Conservation (phyloP, 371 early-diverging fungal genomes). For the Sporodiniella umbellata region DNA sequence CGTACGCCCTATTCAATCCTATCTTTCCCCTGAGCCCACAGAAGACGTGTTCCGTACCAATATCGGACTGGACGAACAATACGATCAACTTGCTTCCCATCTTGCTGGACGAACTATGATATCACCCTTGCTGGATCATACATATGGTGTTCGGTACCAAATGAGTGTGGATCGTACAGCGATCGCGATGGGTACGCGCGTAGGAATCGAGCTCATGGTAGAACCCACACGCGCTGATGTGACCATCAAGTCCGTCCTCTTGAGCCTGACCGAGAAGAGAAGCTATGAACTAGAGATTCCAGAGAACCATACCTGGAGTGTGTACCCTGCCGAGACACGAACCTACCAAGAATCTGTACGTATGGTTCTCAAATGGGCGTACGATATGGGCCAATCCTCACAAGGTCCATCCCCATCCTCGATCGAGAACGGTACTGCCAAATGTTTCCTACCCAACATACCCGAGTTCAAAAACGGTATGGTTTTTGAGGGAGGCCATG, state of each 20-base stretch:
- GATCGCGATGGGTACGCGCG: slow-evolving; percentile 37
- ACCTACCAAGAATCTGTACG: slow-evolving; percentile 10
- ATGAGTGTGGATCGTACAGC: slow-evolving; percentile 37
- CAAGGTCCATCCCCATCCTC: too few relatives aligned
- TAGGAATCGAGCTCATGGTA: slow-evolving; percentile 33
- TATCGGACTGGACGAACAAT: slow-evolving; percentile 36
- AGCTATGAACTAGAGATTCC: slow-evolving; percentile 33
- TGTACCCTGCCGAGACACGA: slow-evolving; percentile 13
- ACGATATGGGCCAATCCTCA: too few relatives aligned
- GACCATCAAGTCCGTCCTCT: slow-evolving; percentile 17
- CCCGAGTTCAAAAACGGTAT: too few relatives aligned
- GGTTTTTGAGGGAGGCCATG: too few relatives aligned
- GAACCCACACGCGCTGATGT: slow-evolving; percentile 21
- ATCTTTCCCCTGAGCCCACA: slow-evolving; percentile 19
- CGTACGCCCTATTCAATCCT: slow-evolving; percentile 21
- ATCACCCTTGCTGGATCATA: neutral
- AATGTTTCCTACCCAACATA: too few relatives aligned
- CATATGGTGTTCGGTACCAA: slow-evolving; percentile 31
- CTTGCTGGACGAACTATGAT: slow-evolving; percentile 23
- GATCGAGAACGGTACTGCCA: too few relatives aligned
- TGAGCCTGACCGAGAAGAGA: slow-evolving; percentile 20
- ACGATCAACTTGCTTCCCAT: slow-evolving; percentile 30
- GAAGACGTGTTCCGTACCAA: too few relatives aligned
- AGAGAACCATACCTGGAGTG: slow-evolving; percentile 7
- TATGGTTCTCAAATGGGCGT: slow-evolving; percentile 39